Evolutionary conservation across 179 eudicot species (phyloP).

Genomic region (Silene noctiflora): DNA sequence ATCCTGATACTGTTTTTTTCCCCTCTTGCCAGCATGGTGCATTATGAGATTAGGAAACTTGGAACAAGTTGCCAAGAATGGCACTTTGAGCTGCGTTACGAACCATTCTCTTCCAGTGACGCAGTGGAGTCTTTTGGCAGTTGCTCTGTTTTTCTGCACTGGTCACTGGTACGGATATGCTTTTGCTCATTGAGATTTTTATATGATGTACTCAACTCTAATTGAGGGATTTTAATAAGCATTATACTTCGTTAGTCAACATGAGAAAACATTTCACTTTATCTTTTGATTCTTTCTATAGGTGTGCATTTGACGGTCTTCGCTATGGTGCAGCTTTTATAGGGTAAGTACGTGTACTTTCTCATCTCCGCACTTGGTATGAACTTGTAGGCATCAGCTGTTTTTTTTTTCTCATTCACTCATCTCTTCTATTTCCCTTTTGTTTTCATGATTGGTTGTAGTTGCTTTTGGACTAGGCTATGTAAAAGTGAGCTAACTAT

Average conservation of each 20-base stretch:
- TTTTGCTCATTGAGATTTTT: slow-evolving; percentile 7
- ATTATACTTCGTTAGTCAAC: not conserved
- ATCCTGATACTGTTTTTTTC: not conserved
- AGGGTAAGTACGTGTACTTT: slow-evolving; percentile 51
- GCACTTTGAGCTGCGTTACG: slow-evolving; percentile 31
- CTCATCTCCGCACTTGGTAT: not conserved
- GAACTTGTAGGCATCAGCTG: not conserved
- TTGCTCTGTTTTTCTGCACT: slow-evolving; percentile 77
- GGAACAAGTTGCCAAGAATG: slow-evolving; percentile 37
- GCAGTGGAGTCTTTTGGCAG: slow-evolving; percentile 86
- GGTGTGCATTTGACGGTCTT: slow-evolving; percentile 99
- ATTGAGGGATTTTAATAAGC: not conserved
- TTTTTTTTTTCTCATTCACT: not conserved
- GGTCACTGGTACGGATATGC: slow-evolving; percentile 70
- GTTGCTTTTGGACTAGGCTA: not conserved
- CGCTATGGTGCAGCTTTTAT: slow-evolving; percentile 91
- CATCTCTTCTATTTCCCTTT: not conserved
- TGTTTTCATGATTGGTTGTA: not conserved
- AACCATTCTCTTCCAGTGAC: slow-evolving; percentile 57
- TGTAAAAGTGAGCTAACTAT: not conserved
- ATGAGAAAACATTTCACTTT: not conserved
- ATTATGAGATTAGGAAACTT: slow-evolving; percentile 50
- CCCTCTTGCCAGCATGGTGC: slow-evolving; percentile 62
- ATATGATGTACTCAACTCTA: not conserved
- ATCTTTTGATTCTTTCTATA: slow-evolving; percentile 22